phyloP scores from a whole-genome alignment of 129 eudicot genomes.

The Pulicaria dysenterica region DNA sequence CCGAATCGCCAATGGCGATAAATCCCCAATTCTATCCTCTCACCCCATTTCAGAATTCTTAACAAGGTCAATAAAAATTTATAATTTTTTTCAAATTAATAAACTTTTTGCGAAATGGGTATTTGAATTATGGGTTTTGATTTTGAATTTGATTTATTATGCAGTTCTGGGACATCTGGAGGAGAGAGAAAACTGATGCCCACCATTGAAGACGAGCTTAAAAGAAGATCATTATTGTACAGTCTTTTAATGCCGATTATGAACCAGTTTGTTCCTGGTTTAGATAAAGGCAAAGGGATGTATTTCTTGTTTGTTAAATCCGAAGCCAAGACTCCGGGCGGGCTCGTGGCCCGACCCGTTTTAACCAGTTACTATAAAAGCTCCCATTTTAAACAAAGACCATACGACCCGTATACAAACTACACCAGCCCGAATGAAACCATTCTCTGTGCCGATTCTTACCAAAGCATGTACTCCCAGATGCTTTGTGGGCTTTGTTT shows the following conservation, averaged over 20 bases:
- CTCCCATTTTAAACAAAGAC: constrained; percentile 57
- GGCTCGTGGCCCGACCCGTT: constrained; percentile 74
- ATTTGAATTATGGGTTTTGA: not conserved
- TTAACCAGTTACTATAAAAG: constrained; percentile 77
- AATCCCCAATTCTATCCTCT: constrained; percentile 67
- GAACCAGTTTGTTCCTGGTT: constrained; percentile 67
- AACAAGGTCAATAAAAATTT: constrained; percentile 47
- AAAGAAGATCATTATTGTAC: constrained; percentile 57
- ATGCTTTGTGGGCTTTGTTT: constrained; percentile 73
- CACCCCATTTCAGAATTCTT: constrained; percentile 76
- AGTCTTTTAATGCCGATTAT: constrained; percentile 74
- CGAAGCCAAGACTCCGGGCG: constrained; percentile 72
- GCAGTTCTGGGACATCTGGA: constrained; percentile 83
- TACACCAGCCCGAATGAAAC: constrained; percentile 80
- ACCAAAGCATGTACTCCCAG: constrained; percentile 86
- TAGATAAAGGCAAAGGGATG: constrained; percentile 84
- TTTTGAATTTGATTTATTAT: constrained; percentile 10
- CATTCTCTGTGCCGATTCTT: constrained; percentile 69
- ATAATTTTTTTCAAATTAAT: too few species aligned
- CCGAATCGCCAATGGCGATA: constrained; percentile 78
- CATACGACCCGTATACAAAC: constrained; percentile 69
- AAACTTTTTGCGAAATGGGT: not conserved
- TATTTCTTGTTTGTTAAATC: constrained; percentile 71
- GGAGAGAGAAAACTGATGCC: constrained; percentile 88
- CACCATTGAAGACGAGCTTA: constrained; percentile 66